phyloP scores from a whole-genome alignment of 768 basidiomycete species.

The Leccinum aurantiacum region DNA sequence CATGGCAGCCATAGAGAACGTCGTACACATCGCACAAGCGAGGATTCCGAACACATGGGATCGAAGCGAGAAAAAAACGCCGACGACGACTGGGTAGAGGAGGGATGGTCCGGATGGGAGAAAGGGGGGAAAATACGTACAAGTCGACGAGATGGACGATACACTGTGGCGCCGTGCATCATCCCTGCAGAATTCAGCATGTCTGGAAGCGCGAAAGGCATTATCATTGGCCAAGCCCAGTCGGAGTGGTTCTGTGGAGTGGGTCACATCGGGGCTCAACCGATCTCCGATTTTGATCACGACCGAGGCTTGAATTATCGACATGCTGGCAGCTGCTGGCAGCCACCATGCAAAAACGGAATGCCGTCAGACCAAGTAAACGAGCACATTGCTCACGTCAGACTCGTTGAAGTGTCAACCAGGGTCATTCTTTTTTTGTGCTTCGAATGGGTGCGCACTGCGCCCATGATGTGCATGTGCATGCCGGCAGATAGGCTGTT shows the following conservation, averaged over 20 bases:
- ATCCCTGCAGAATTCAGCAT: constrained; percentile 41
- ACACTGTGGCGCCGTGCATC: constrained; percentile 41
- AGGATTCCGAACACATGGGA: background rate
- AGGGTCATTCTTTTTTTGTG: background rate
- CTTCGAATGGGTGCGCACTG: background rate
- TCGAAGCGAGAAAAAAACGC: background rate
- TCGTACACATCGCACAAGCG: constrained; percentile 34
- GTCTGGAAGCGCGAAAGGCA: constrained; percentile 34
- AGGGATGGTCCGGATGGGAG: background rate
- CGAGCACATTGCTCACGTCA: background rate
- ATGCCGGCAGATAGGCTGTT: background rate
- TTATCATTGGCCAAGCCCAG: background rate
- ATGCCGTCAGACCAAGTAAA: background rate
- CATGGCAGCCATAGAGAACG: constrained; percentile 38
- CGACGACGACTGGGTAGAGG: background rate
- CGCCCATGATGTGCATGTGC: background rate
- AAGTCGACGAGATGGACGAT: constrained; percentile 47
- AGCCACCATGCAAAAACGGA: background rate
- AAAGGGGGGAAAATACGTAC: constrained; percentile 23
- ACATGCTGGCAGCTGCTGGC: background rate
- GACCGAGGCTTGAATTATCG: background rate
- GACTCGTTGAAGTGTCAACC: background rate
- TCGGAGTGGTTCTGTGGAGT: background rate
- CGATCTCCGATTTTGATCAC: background rate
- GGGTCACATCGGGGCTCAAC: background rate